Evolutionary conservation across 2,329 filamentous ascomycete genomes (phyloP), one percentile per base, ranked within the genome.

Genomic region (Juglanconis sp.): DNA sequence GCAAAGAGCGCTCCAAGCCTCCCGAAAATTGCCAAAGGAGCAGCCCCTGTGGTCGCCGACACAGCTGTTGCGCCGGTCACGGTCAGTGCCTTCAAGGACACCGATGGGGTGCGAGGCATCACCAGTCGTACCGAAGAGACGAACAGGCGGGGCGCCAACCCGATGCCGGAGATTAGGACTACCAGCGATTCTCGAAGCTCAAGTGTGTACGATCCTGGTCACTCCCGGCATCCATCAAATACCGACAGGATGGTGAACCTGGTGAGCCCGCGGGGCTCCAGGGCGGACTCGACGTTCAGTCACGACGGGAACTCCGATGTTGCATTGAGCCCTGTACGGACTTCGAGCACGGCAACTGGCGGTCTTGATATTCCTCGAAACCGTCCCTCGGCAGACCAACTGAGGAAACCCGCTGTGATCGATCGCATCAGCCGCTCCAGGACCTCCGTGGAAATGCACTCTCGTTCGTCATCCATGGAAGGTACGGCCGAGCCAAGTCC

Each of bases 401-500:
- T 75, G 64, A 71, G 79, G 70, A 72, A 77, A 62, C 76, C 85
- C 1, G 76, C 79, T 2, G 78, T 85, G 4, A 84, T 85, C 58
- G 79, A 83, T 65, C 80, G 80, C n/a, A 82, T 85, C 51, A 81
- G 76, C 62, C 76, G 75, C 8, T 76, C 80, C 8, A 75, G 75
- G 35, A 75, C 75, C 31, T 74, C 78, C 2, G 75, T 71, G 6
- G 72, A 71, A 34, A 73, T 73, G 7, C 77, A 74, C 13, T 87
- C 86, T 11, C 77, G 83, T 61, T 83, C 83, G 6, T 87, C 85
- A 1, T 87, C 85, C 1, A 72, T 83, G 56, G 85, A 87, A 51
- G 79, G 80, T 31, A 82, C 78, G 13, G 79, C 82, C 15, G 83
- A 85, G 70, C 75, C 83, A 6, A 87, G 78, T 63, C 79, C 81